Evolutionary conservation across 805 yeast species (phyloP).

Genomic region (Blastobotrys parvus): DNA sequence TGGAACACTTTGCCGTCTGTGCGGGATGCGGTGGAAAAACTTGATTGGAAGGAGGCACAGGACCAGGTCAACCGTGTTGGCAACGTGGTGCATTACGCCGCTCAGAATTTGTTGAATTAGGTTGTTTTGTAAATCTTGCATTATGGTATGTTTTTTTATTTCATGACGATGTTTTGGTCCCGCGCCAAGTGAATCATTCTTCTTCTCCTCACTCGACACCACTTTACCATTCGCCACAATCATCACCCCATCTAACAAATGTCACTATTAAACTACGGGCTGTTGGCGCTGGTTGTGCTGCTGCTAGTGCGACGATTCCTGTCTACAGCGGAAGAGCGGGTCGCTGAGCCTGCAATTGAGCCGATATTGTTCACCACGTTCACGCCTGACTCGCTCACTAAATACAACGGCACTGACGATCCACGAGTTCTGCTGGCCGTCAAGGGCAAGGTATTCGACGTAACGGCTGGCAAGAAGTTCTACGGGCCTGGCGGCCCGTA

Average conservation of each 20-base stretch:
- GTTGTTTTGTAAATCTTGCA: too few species aligned
- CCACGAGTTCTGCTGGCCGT: constrained; percentile 78
- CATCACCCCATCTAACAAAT: too few species aligned
- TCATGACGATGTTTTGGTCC: too few species aligned
- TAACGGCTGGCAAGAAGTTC: constrained; percentile 66
- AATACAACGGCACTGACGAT: constrained; percentile 74
- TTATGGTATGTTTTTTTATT: too few species aligned
- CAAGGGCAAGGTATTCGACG: constrained; percentile 81
- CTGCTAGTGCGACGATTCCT: neutral
- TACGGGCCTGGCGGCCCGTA: constrained; percentile 97
- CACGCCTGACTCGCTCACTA: constrained; percentile 66
- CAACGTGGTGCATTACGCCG: constrained; percentile 14
- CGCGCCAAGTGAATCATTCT: too few species aligned
- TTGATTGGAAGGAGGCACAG: constrained; percentile 48
- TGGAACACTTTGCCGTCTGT: constrained; percentile 71
- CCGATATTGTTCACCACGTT: constrained; percentile 37
- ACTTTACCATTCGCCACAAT: too few species aligned
- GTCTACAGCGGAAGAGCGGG: neutral
- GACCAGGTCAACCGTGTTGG: constrained; percentile 13
- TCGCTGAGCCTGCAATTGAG: constrained; percentile 8
- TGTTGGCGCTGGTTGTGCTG: neutral
- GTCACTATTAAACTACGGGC: neutral
- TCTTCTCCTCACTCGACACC: too few species aligned
- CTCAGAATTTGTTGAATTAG: too few species aligned
- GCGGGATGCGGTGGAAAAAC: constrained; percentile 51